These are phyloP conservation scores for Phytophthora cryptogea DNA, from an alignment of 352 stramenopile genomes.

Conservation along the genomic window DNA sequence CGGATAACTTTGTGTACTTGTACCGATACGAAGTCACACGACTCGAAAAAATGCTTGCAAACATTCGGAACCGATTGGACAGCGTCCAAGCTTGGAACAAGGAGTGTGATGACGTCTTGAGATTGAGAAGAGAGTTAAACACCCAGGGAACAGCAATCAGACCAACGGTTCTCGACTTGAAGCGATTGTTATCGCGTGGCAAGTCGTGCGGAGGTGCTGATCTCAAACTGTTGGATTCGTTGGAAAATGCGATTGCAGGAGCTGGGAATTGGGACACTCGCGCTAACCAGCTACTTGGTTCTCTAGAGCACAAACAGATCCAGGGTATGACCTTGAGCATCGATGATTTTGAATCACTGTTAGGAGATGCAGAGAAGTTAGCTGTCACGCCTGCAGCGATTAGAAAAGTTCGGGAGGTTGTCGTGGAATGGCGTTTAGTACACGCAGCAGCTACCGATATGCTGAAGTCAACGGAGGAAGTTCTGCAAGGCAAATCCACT, in stretches of 20 bases:
- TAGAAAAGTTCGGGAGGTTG: constrained; percentile 29
- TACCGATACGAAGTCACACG: constrained; percentile 53
- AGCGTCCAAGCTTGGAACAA: constrained; percentile 48
- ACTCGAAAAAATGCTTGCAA: constrained; percentile 41
- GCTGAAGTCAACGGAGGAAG: constrained; percentile 23
- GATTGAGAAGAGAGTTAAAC: neutral
- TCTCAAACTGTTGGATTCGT: constrained; percentile 30
- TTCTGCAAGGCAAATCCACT: constrained; percentile 31
- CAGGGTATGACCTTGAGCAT: constrained; percentile 1
- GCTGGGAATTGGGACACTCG: constrained; percentile 33
- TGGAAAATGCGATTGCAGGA: constrained; percentile 32
- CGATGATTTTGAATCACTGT: constrained; percentile 28
- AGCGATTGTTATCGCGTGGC: constrained; percentile 36
- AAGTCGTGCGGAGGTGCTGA: constrained; percentile 40
- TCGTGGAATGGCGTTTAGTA: constrained; percentile 35
- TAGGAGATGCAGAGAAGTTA: constrained; percentile 33
- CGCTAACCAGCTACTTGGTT: constrained; percentile 26
- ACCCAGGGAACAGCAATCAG: constrained; percentile 10
- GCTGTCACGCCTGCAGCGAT: constrained; percentile 27
- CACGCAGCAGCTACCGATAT: constrained; percentile 21
- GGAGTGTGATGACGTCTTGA: constrained; percentile 37
- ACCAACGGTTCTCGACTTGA: constrained; percentile 27
- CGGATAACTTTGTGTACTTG: constrained; percentile 63
- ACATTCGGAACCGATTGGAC: constrained; percentile 39
- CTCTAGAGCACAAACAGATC: constrained; percentile 6